Evolutionary conservation across 768 basidiomycete genomes (phyloP), one percentile per base, ranked within the genome.

Genomic region (Tulasnella sp.): DNA sequence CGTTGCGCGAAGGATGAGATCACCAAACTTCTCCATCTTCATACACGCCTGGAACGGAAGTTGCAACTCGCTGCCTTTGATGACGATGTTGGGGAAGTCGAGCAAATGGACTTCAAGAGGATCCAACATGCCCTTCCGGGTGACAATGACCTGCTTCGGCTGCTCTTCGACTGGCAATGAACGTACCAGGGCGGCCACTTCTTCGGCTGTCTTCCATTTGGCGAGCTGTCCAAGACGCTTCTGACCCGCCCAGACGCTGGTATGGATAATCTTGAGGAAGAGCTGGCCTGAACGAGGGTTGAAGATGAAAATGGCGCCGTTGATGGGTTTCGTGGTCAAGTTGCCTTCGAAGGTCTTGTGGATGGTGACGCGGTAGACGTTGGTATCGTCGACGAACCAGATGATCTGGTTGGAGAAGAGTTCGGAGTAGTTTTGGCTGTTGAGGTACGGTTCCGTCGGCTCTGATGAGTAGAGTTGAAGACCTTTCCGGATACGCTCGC

Each of bases 1-100:
- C 20, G 95, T 98, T 41, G 97, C 96, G 81, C 96, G 94, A 85
- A 98, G 86, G 83, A 98, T 98, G 82, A 99, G 88, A 85, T 99
- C 98, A 88, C 98, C 98, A 83, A 99, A 99, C 87, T 99, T 98
- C 90, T 99, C 98, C 93, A 99, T 97, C 89, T 99, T 99, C 95
- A 99, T 96, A 83, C 96, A 97, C 22, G 98, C 97, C 87, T 99
- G 97, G 96, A 99, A 99, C 0, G 98, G 98, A 80, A 99, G 88
- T 84, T 99, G 98, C 74, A 99, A 89, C 86, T 99, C 98, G 83
- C 95, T 96, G 80, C 98, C 98, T 88, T 99, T 99, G 89, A 99
- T 99, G 86, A 99, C 98, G 83, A 99, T 99, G 87, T 99, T 99
- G 76, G 98, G 98, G 93, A 99, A 99, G 87, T 99, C 98, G 82